These are phyloP conservation scores for Paraurostyla sp. DNA, from an alignment of 73 alveolate species.

Conservation along the genomic window DNA sequence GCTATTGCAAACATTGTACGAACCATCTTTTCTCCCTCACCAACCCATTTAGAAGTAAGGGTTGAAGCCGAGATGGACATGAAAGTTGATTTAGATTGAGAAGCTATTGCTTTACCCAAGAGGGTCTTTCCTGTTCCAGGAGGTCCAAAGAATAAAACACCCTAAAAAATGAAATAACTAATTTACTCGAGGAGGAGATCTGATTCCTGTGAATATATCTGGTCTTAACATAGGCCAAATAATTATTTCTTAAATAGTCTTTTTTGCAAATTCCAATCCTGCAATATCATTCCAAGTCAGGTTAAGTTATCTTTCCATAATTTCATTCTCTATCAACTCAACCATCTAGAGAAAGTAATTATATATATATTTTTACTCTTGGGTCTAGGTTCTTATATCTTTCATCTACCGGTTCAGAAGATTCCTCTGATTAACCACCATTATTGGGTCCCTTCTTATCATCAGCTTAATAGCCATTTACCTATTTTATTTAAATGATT, in stretches of 20 bases:
- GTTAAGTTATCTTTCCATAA: slow-evolving; percentile 86
- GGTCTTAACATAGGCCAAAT: slow-evolving; percentile 99
- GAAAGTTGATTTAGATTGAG: slow-evolving; percentile 96
- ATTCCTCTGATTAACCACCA: slow-evolving; percentile 35
- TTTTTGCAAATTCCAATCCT: slow-evolving; percentile 97
- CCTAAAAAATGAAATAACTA: neutral
- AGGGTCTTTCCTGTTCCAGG: slow-evolving; percentile 99
- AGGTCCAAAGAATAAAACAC: slow-evolving; percentile 98
- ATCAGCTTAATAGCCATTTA: slow-evolving; percentile 55
- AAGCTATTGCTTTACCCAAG: slow-evolving; percentile 98
- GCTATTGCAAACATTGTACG: slow-evolving; percentile 95
- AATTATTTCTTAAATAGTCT: slow-evolving; percentile 94
- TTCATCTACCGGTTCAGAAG: slow-evolving; percentile 46
- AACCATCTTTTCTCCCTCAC: slow-evolving; percentile 99
- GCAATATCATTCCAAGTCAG: slow-evolving; percentile 98
- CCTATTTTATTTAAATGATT: neutral
- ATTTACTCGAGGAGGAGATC: slow-evolving; percentile 97
- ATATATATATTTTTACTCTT: neutral
- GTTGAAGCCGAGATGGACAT: slow-evolving; percentile 96
- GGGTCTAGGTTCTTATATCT: slow-evolving; percentile 78
- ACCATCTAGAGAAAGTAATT: slow-evolving; percentile 75
- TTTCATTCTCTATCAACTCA: slow-evolving; percentile 96
- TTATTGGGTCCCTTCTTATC: slow-evolving; percentile 38
- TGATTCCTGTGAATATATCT: slow-evolving; percentile 95
- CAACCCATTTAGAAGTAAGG: slow-evolving; percentile 99